A percentile compares a stretch with the other conserved stretches of the same genome.
phyloP scores from a whole-genome alignment of 2,329 filamentous ascomycete genomes.

The Chrysoporthe austroafricana region DNA sequence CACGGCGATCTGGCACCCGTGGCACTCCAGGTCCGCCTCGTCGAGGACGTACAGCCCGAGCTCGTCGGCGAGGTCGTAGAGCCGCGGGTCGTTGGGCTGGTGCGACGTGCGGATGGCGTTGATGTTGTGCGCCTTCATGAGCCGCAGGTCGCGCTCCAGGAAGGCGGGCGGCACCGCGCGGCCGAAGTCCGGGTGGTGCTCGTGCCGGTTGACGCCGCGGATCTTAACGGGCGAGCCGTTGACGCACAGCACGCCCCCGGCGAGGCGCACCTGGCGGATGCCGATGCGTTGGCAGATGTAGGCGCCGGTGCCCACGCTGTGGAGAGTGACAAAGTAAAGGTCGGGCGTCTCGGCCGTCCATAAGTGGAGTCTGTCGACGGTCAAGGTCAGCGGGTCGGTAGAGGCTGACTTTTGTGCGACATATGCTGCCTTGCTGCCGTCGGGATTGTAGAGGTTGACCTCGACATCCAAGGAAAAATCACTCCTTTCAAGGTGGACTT shows the following conservation, averaged over 20 bases:
- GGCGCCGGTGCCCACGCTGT: constrained; percentile 31
- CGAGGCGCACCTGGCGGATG: constrained; percentile 61
- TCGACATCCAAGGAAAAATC: constrained; percentile 29
- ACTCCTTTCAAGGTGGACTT: constrained; percentile 43
- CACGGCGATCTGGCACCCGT: constrained; percentile 54
- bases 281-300: constrained; percentile 55
- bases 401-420: constrained; percentile 23
- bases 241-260: constrained; percentile 55
- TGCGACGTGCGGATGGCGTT: constrained; percentile 64
- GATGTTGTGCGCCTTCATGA: constrained; percentile 65
- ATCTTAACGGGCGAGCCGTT: constrained; percentile 61
- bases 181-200: constrained; percentile 60
- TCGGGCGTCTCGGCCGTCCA: constrained; percentile 64
- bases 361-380: constrained; percentile 51
- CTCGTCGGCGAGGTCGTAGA: constrained; percentile 58
- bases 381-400: constrained; percentile 38
- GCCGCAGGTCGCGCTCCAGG: constrained; percentile 55
- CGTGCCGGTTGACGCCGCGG: constrained; percentile 60
- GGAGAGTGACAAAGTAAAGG: constrained; percentile 48
- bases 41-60: constrained; percentile 59
- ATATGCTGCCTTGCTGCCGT: constrained; percentile 33
- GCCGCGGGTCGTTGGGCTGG: constrained; percentile 55
- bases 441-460: constrained; percentile 27
- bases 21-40: constrained; percentile 43
- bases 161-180: constrained; percentile 58